Percentiles rank a stretch among this genome's conserved stretches.
Evolutionary conservation across 2,329 filamentous ascomycete genomes (phyloP).

Genomic region (Epichloe gansuensis): DNA sequence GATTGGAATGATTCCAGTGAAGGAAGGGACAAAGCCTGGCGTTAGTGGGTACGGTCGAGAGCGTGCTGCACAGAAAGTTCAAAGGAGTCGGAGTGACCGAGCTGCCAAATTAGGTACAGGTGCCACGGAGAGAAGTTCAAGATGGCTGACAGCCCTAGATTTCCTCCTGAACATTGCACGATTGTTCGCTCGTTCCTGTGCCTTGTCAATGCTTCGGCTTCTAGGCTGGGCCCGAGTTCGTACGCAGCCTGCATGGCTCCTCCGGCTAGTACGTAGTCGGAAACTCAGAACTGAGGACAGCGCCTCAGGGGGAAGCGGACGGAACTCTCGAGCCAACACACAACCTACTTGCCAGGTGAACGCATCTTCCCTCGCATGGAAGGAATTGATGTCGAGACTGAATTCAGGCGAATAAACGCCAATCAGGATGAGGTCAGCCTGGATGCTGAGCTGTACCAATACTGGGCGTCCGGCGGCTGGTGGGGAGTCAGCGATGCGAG

Average conservation of each 20-base stretch:
- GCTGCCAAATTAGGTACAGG: conserved; percentile 57
- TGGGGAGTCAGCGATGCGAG: conserved; percentile 76
- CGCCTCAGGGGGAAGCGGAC: neutral
- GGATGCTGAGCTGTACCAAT: conserved; percentile 64
- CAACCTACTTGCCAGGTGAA: conserved; percentile 27
- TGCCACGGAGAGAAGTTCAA: conserved; percentile 62
- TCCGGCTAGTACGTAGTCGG: conserved; percentile 31
- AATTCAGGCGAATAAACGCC: conserved; percentile 49
- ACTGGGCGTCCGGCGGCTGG: conserved; percentile 74
- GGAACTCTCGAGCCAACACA: neutral
- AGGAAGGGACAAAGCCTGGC: conserved; percentile 29
- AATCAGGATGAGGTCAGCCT: conserved; percentile 50
- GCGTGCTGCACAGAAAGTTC: conserved; percentile 49
- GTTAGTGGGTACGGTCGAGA: conserved; percentile 57
- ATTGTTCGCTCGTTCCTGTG: conserved; percentile 20
- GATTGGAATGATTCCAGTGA: conserved; percentile 43
- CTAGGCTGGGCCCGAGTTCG: conserved; percentile 33
- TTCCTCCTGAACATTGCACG: conserved; percentile 63
- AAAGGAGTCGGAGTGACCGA: conserved; percentile 33
- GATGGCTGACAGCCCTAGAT: conserved; percentile 65
- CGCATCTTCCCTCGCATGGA: conserved; percentile 46
- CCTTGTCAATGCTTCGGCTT: conserved; percentile 39
- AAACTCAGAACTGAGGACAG: conserved; percentile 4
- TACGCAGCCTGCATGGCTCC: conserved; percentile 38
- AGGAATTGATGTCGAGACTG: conserved; percentile 67